A percentile compares a stretch with the other conserved stretches of the same genome.
Evolutionary conservation across 306 rosid genomes (phyloP).

Genomic region (Pyrus betulifolia): DNA sequence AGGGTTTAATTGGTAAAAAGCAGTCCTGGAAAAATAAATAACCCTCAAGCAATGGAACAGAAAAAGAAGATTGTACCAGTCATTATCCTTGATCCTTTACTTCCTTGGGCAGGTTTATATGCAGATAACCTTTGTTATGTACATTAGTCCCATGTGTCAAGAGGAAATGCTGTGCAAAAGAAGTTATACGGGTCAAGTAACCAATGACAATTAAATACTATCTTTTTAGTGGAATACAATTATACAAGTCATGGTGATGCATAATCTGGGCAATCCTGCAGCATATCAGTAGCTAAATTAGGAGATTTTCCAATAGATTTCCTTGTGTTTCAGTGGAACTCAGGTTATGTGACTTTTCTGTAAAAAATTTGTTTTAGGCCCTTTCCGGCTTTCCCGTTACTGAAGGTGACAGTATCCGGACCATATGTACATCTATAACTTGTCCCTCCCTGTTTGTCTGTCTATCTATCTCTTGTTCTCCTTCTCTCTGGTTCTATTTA

Average conservation of each 20-base stretch:
- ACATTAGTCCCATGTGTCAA: neutral
- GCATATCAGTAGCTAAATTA: neutral
- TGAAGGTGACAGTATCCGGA: neutral
- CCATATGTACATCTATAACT: neutral
- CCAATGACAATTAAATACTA: neutral
- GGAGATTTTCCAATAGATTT: neutral
- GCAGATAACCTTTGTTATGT: neutral
- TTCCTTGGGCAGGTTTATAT: neutral
- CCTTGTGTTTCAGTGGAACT: neutral
- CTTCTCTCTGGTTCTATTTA: slow-evolving; percentile 17
- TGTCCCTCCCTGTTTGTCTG: neutral
- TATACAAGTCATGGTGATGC: no score
- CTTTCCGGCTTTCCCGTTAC: neutral
- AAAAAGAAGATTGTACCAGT: neutral
- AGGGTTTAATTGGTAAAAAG: neutral
- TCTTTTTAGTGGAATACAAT: neutral
- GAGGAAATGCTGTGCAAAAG: neutral
- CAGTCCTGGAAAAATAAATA: neutral
- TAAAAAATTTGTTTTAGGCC: neutral
- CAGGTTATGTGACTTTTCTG: neutral
- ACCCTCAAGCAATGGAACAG: neutral
- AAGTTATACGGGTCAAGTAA: neutral
- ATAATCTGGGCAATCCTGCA: neutral
- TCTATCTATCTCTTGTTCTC: neutral
- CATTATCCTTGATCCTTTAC: neutral